Evolutionary conservation across 176 grass and related monocot genomes (phyloP).

Genomic region (Lolium perenne): DNA sequence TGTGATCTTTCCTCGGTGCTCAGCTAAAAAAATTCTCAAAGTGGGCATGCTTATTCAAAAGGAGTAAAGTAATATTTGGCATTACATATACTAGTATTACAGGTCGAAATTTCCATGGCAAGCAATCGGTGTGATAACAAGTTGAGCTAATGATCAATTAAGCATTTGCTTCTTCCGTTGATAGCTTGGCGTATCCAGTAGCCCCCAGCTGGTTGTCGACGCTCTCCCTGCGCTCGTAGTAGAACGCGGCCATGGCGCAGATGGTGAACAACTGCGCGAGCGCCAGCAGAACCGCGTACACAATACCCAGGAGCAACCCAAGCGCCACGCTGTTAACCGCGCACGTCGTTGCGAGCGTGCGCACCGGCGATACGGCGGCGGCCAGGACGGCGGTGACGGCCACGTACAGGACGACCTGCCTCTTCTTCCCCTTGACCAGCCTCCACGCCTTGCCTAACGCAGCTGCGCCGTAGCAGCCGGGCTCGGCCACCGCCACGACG

Average conservation of each 20-base stretch:
- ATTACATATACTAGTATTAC: neutral
- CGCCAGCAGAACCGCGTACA: neutral
- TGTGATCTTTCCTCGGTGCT: too few relatives aligned
- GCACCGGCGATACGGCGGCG: neutral
- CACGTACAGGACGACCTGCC: neutral
- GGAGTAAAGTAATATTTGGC: too few relatives aligned
- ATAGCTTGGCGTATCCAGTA: neutral
- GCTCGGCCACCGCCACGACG: constrained; percentile 38
- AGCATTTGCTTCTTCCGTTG: neutral
- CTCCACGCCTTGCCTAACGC: constrained; percentile 26
- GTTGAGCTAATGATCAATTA: too few relatives aligned
- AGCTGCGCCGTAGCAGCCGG: neutral
- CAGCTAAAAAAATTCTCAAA: too few relatives aligned
- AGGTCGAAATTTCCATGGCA: too few relatives aligned
- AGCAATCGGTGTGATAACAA: too few relatives aligned
- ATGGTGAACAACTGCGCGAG: neutral
- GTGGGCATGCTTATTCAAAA: too few relatives aligned
- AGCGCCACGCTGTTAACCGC: neutral
- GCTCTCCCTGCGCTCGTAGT: constrained; percentile 21
- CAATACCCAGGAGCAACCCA: neutral
- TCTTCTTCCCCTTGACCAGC: neutral
- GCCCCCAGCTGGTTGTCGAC: neutral
- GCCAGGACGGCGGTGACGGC: accelerated
- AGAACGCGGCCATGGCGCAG: constrained; percentile 22
- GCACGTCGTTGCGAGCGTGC: neutral